Conservation (phyloP, 2,329 filamentous ascomycete species). For the Xenosphaeropsis pyriputrescens region DNA sequence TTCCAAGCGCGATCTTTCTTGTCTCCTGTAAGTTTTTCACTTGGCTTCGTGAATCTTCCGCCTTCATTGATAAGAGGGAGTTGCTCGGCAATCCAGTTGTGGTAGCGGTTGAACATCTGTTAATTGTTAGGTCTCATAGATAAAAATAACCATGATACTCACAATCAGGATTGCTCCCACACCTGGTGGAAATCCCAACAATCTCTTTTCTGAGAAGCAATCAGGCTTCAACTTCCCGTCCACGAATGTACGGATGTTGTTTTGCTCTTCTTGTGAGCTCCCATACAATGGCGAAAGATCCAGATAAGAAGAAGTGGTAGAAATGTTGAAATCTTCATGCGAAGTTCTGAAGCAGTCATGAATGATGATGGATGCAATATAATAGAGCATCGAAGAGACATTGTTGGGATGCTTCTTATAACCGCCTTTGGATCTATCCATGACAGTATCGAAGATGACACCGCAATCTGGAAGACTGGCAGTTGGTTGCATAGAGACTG, state of each 20-base stretch:
- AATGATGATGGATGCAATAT: conserved; percentile 52
- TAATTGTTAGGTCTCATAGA: neutral
- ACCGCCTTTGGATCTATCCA: conserved; percentile 28
- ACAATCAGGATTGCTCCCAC: conserved; percentile 49
- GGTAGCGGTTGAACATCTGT: conserved; percentile 63
- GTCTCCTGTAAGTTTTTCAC: conserved; percentile 30
- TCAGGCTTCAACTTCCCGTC: conserved; percentile 60
- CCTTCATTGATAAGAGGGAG: conserved; percentile 71
- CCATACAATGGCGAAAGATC: conserved; percentile 3
- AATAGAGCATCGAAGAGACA: conserved; percentile 60
- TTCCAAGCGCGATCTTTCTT: conserved; percentile 37
- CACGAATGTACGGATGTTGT: conserved; percentile 41
- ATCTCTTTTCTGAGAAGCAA: conserved; percentile 50
- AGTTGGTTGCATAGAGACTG: conserved; percentile 40
- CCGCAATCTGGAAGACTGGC: conserved; percentile 46
- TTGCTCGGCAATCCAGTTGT: conserved; percentile 71
- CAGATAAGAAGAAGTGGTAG: conserved; percentile 3
- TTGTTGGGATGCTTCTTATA: conserved; percentile 46
- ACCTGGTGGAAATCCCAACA: conserved; percentile 55
- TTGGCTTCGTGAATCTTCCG: conserved; percentile 57
- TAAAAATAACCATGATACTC: neutral
- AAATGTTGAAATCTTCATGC: conserved; percentile 21
- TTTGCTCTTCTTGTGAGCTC: conserved; percentile 23
- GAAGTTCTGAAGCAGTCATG: conserved; percentile 14
- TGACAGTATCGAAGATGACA: conserved; percentile 42